Evolutionary conservation across 2,329 filamentous ascomycete genomes (phyloP), one percentile per base, ranked within the genome.

Genomic region (Salinomyces thailandicus): DNA sequence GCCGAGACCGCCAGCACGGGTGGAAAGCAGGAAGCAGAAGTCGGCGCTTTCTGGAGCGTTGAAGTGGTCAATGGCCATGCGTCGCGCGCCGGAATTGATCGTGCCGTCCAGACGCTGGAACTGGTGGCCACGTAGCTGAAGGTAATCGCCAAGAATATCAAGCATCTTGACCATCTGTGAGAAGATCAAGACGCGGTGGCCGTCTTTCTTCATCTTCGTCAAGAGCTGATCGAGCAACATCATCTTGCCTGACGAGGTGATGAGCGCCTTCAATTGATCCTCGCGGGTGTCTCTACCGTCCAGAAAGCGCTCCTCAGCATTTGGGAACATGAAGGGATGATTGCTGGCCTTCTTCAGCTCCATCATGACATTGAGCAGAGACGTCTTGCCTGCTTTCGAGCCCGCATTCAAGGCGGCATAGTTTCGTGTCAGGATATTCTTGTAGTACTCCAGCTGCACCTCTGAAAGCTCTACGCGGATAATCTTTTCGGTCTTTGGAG

Each of bases 131-230:
- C 91, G 81, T 36, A 91, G 74, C 35, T 85, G 83, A 47, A 96
- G 75, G 57, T 98, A 98, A 53, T 98, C 89, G 31, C 85, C 85
- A 1, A 98, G 71, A 36, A 98, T 91, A 54, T 98, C 87, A 15
- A 98, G 73, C 83, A 98, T 96, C 57, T 85, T 93, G 22, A 98
- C 93, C 91, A 98, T 98, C 58, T 98, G 91, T 59, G 89, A 96
- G 68, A 98, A 98, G 47, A 98, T 96, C 45, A 98, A 67, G 9
- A 98, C 93, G 37, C 91, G 84, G 61, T 98, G 91, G 32, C 85
- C 85, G 54, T 98, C 91, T 49, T 81, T 84, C 60, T 82, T 94
- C 47, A 98, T 66, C 62, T 98, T 98, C 5, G 82, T 81, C 8
- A 98, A 72, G n/a, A 98, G 77, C 57, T 87, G 85, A 52, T 98